These are phyloP conservation scores for Colletotrichum brevisporum DNA, from an alignment of 2,329 filamentous ascomycete species.

Conservation along the genomic window DNA sequence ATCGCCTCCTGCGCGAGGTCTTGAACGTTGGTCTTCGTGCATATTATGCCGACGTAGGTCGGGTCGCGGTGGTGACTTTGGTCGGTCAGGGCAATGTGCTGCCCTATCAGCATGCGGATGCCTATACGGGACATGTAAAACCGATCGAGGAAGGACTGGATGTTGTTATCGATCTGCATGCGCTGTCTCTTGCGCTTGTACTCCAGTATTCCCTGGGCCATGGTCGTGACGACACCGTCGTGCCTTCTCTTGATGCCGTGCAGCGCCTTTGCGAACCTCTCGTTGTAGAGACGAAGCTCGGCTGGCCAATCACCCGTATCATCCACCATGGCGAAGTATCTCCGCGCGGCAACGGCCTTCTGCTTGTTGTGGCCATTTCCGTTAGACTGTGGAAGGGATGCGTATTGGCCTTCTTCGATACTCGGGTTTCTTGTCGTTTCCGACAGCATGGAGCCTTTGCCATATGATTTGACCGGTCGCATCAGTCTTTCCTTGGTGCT, in stretches of 20 bases:
- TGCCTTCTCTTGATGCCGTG: constrained; percentile 96
- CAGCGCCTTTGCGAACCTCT: constrained; percentile 87
- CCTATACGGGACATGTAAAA: constrained; percentile 99
- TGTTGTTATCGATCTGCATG: constrained; percentile 98
- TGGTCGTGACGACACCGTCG: constrained; percentile 97
- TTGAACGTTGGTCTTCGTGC: constrained; percentile 96
- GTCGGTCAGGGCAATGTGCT: constrained; percentile 97
- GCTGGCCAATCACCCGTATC: constrained; percentile 92
- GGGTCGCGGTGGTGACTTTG: constrained; percentile 91
- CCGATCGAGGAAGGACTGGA: constrained; percentile 96
- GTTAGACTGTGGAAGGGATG: constrained; percentile 57
- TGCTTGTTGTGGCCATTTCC: constrained; percentile 66
- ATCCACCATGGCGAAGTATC: constrained; percentile 94
- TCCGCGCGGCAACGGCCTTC: constrained; percentile 67
- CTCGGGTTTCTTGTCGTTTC: constrained; percentile 93
- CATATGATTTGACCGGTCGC: constrained; percentile 70
- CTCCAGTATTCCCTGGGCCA: constrained; percentile 97
- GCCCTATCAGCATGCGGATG: constrained; percentile 98
- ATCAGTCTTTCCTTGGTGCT: constrained; percentile 87
- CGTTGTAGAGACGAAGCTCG: constrained; percentile 94
- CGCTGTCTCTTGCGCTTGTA: constrained; percentile 97
- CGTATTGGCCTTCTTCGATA: constrained; percentile 86
- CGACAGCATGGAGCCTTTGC: constrained; percentile 77
- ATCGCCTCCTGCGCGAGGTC: constrained; percentile 97
- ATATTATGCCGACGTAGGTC: constrained; percentile 98